Evolutionary conservation across 495 filamentous ascomycete species (phyloP), one percentile per base, ranked within the genome.

Genomic region (Aspergillus diversus): DNA sequence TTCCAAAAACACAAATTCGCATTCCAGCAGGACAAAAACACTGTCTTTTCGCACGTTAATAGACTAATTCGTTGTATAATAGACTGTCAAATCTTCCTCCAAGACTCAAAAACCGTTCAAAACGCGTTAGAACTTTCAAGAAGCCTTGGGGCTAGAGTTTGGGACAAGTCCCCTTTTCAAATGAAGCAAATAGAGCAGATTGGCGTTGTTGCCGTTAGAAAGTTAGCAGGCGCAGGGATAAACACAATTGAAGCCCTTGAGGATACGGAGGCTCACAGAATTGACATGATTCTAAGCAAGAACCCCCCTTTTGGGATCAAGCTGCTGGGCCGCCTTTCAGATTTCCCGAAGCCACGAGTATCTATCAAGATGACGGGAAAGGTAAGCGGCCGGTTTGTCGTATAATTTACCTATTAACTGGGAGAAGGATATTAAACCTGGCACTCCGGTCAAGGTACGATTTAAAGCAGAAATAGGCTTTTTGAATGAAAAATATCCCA

Each of bases 161-260:
- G 96, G 96, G 96, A 98, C 63, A 85, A 89, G 37, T 92, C 89
- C 0, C 87, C 92, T 1, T 81, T 89, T 16, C 91, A 97, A 59
- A 84, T 99, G 72, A 93, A 90, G 59, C 95, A 99, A 69, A 83
- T 99, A 8, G 88, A 90, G 4, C 84, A 88, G n/a, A 83, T 97
- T 52, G 96, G 94, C 0, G 80, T 88, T 13, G 92, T 88, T 4
- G 83, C 86, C 6, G 87, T 95, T 43, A 83, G 90, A 34, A 97
- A 93, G 71, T 82, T 97, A 43, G 87, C 87, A 7, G 81, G 81
- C 59, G 86, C 86, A 42, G 88, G 88, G 7, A 85, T 98, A 46
- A 83, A 80, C 21, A 90, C 81, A 33, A 83, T 99, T 11, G 83
- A 91, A 61, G 82, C 81, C n/a, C 77, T 99, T 33, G 89, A 87